Evolutionary conservation across 768 basidiomycete genomes (phyloP).

Genomic region (Tulasnella calospora): DNA sequence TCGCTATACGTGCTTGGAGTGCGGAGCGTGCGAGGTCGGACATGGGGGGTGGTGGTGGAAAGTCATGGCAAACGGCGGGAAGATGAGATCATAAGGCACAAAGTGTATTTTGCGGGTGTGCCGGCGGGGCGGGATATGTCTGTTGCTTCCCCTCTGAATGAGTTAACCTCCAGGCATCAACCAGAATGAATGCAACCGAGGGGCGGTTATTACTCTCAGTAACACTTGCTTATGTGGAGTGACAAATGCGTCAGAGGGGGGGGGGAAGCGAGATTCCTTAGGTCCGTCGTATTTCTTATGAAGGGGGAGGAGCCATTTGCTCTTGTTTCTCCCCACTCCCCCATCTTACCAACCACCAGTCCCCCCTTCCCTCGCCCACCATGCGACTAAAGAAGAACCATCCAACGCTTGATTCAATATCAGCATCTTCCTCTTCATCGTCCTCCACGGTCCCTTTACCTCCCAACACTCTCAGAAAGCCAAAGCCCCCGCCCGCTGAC

Average conservation of each 20-base stretch:
- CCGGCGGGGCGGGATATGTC: slow-evolving; percentile 4
- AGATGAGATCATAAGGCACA: slow-evolving; percentile 6
- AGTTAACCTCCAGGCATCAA: not conserved
- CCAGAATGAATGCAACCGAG: not conserved
- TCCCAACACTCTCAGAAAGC: not conserved
- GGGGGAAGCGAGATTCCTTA: too few species aligned
- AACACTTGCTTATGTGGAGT: not conserved
- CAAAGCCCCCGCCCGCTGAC: not conserved
- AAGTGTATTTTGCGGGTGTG: not conserved
- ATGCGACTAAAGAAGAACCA: slow-evolving; percentile 13
- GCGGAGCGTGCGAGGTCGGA: slow-evolving; percentile 37
- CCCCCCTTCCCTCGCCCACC: not conserved
- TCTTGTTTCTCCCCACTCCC: not conserved
- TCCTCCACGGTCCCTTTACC: not conserved
- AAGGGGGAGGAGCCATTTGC: not conserved
- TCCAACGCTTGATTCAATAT: not conserved
- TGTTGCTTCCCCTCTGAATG: not conserved
- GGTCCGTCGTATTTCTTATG: not conserved
- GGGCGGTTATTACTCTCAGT: not conserved
- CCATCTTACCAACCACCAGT: not conserved
- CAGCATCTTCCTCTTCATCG: slow-evolving; percentile 9
- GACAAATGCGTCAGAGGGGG: not conserved
- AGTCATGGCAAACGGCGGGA: slow-evolving; percentile 8
- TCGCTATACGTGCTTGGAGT: slow-evolving; percentile 66
- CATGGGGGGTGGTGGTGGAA: slow-evolving; percentile 16